Conservation (phyloP, 441 rosid species). For the Aquilaria agallochum region DNA sequence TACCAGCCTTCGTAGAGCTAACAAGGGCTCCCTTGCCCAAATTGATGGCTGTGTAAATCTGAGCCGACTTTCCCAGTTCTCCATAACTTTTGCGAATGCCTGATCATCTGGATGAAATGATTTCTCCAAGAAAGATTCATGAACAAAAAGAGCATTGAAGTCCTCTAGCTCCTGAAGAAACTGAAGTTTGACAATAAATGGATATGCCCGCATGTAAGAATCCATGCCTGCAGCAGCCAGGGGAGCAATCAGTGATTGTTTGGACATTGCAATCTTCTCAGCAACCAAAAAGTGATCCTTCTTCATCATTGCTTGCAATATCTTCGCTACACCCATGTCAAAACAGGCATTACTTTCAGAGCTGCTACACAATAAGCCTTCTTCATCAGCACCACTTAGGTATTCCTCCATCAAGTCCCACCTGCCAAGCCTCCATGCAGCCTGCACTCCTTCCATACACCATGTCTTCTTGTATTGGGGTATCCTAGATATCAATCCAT, state of each 20-base stretch:
- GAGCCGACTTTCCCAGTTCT: conserved; percentile 91
- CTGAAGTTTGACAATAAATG: conserved; percentile 94
- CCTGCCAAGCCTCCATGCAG: conserved; percentile 99
- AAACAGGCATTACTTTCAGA: conserved; percentile 97
- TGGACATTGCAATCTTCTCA: conserved; percentile 83
- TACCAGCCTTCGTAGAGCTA: conserved; percentile 90
- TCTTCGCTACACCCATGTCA: conserved; percentile 98
- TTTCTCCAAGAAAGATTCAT: conserved; percentile 88
- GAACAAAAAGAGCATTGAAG: conserved; percentile 65
- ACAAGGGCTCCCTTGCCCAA: conserved; percentile 98
- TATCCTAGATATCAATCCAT: conserved; percentile 91
- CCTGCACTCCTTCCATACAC: conserved; percentile 99
- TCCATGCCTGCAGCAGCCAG: conserved; percentile 99
- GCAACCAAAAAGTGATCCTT: conserved; percentile 82
- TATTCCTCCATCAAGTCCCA: conserved; percentile 99
- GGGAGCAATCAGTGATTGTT: conserved; percentile 97
- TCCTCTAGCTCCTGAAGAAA: conserved; percentile 87
- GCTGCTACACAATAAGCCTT: conserved; percentile 86
- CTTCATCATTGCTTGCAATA: conserved; percentile 93
- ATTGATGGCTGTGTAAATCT: conserved; percentile 89
- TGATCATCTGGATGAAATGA: conserved; percentile 53
- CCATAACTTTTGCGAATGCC: conserved; percentile 62
- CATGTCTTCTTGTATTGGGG: conserved; percentile 95
- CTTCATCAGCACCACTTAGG: conserved; percentile 85
- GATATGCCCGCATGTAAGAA: conserved; percentile 92